Percentiles rank a stretch among this genome's conserved stretches.
phyloP scores from a whole-genome alignment of 768 basidiomycete species.

The Amyloporia xantha region DNA sequence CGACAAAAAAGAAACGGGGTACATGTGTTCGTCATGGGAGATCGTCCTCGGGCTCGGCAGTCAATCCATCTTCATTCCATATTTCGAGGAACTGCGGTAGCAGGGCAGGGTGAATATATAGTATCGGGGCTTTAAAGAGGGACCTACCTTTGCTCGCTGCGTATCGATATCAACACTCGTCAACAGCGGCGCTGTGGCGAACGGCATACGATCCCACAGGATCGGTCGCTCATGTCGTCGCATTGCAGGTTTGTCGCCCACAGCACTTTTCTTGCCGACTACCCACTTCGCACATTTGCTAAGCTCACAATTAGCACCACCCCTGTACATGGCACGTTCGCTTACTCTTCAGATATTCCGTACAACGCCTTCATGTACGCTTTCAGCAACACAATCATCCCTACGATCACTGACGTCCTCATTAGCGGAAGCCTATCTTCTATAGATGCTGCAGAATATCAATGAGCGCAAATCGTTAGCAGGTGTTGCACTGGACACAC shows the following conservation, averaged over 20 bases:
- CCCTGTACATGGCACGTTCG: too few relatives aligned
- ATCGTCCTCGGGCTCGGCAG: constrained; percentile 47
- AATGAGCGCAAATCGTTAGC: too few relatives aligned
- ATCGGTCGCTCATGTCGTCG: constrained; percentile 58
- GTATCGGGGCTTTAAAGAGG: too few relatives aligned
- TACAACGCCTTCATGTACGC: constrained; percentile 80
- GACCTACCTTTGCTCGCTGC: constrained; percentile 61
- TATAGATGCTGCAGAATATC: background rate
- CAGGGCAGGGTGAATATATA: too few relatives aligned
- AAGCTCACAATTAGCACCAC: constrained; percentile 3
- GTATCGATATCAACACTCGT: constrained; percentile 52
- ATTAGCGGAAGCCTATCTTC: constrained; percentile 27
- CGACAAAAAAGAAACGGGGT: background rate
- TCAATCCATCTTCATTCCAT: constrained; percentile 77
- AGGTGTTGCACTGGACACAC: too few relatives aligned
- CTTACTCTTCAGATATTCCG: constrained; percentile 87
- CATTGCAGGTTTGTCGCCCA: constrained; percentile 76
- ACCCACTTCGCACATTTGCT: constrained; percentile 92
- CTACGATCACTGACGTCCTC: constrained; percentile 68
- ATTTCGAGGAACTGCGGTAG: constrained; percentile 65
- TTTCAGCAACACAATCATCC: constrained; percentile 85
- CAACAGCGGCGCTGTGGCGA: constrained; percentile 50
- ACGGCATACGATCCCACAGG: constrained; percentile 70
- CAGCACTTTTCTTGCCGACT: constrained; percentile 80
- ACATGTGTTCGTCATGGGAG: constrained; percentile 3